A percentile compares a stretch with the other conserved stretches of the same genome.
These are phyloP conservation scores for Fraxinus pennsylvanica DNA, from an alignment of 257 asterid species.

Conservation along the genomic window DNA sequence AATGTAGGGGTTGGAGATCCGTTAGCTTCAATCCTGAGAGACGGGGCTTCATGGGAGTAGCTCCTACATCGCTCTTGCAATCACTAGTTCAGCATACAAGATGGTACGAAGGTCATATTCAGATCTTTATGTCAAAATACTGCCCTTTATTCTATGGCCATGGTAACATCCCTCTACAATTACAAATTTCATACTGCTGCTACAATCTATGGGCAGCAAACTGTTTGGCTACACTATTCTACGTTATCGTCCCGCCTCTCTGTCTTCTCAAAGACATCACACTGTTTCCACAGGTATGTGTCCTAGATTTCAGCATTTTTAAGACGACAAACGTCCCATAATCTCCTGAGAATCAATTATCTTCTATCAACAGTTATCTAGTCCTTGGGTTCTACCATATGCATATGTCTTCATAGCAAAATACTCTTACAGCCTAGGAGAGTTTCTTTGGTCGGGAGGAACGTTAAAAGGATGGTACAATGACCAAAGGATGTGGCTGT, in stretches of 20 bases:
- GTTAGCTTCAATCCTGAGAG: constrained; percentile 23
- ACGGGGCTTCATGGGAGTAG: constrained; percentile 35
- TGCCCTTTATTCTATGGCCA: constrained; percentile 30
- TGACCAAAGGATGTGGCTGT: constrained; percentile 45
- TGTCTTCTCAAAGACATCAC: constrained; percentile 33
- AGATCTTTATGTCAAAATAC: constrained; percentile 33
- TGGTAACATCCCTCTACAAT: constrained; percentile 27
- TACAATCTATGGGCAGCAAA: constrained; percentile 36
- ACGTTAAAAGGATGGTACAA: constrained; percentile 41
- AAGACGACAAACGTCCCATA: background rate
- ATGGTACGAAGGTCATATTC: constrained; percentile 37
- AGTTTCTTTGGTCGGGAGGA: constrained; percentile 36
- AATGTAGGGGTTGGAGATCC: constrained; percentile 39
- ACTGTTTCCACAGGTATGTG: constrained; percentile 37
- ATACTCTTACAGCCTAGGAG: constrained; percentile 28
- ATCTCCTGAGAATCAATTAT: background rate
- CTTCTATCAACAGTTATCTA: constrained; percentile 29
- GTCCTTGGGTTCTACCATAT: constrained; percentile 38
- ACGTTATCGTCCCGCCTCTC: constrained; percentile 16
- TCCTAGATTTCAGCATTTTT: background rate
- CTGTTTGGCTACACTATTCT: constrained; percentile 30
- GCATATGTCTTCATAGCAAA: constrained; percentile 26
- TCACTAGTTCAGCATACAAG: constrained; percentile 32
- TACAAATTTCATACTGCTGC: constrained; percentile 26
- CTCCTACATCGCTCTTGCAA: constrained; percentile 28